Evolutionary conservation across 1,139 yeast genomes (phyloP).

Genomic region (Diutina rugosa): DNA sequence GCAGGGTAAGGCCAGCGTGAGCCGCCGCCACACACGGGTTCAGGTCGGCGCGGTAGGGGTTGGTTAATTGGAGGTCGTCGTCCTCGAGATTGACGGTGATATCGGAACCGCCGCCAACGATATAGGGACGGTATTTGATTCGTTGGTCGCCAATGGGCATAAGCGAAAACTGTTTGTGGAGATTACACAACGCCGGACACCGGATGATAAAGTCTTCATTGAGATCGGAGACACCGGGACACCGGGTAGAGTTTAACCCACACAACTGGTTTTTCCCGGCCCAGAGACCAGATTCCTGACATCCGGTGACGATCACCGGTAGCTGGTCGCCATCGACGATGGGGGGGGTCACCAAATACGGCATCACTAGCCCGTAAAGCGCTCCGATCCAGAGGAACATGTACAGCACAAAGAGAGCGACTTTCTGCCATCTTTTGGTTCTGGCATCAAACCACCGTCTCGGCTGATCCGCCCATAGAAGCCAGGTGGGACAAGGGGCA

Average conservation of each 20-base stretch:
- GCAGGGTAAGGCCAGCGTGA: conserved; percentile 71
- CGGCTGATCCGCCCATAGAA: not conserved
- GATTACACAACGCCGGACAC: conserved; percentile 84
- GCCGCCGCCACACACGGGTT: conserved; percentile 85
- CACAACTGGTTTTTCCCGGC: conserved; percentile 63
- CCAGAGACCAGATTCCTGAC: conserved; percentile 36
- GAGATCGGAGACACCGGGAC: conserved; percentile 28
- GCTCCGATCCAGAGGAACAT: not conserved
- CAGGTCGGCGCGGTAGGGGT: conserved; percentile 79
- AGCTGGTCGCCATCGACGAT: conserved; percentile 9
- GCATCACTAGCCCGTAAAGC: not conserved
- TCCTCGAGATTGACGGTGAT: conserved; percentile 5
- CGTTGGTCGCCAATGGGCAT: conserved; percentile 59
- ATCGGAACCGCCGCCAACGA: conserved; percentile 58
- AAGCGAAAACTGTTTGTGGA: conserved; percentile 69
- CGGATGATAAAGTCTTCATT: conserved; percentile 43
- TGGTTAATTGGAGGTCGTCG: conserved; percentile 16
- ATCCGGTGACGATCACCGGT: conserved; percentile 10
- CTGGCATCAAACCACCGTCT: not conserved
- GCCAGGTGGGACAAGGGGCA: not conserved
- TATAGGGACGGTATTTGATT: conserved; percentile 59
- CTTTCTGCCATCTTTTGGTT: not conserved
- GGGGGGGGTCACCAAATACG: not conserved
- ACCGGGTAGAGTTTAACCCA: conserved; percentile 55
- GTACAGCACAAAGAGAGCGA: not conserved